These are phyloP conservation scores for Helicocarpus griseus DNA, from an alignment of 2,329 filamentous ascomycete species.

Conservation along the genomic window DNA sequence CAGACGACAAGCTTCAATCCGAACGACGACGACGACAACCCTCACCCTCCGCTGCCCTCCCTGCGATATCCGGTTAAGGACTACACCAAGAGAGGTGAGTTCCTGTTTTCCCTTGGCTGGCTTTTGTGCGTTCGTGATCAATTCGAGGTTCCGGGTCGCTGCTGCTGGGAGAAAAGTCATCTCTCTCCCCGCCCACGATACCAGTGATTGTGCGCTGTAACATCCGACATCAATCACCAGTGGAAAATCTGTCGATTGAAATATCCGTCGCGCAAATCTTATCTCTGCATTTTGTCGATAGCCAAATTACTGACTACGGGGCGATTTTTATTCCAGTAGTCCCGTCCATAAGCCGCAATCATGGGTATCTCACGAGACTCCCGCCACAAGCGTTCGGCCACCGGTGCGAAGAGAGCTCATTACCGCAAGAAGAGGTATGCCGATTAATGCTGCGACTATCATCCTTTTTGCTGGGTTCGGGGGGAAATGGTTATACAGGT, in stretches of 20 bases:
- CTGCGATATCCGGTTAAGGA: slow-evolving; percentile 36
- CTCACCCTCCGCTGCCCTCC: slow-evolving; percentile 20
- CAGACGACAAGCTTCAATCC: slow-evolving; percentile 29
- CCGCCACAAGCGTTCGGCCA: slow-evolving; percentile 98
- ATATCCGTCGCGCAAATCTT: neutral
- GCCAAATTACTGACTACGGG: neutral
- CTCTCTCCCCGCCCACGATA: neutral
- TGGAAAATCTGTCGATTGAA: neutral
- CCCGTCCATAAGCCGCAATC: slow-evolving; percentile 60
- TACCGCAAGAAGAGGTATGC: slow-evolving; percentile 59
- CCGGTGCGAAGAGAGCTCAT: slow-evolving; percentile 93
- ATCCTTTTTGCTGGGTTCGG: neutral
- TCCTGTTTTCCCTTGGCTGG: slow-evolving; percentile 12
- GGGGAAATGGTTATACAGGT: slow-evolving; percentile 40
- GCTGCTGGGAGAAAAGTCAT: neutral
- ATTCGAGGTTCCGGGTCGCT: slow-evolving; percentile 1
- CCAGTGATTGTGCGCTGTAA: neutral
- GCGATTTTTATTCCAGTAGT: slow-evolving; percentile 21
- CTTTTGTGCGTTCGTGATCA: neutral
- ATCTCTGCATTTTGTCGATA: neutral
- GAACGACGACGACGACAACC: slow-evolving; percentile 17
- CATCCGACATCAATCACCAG: neutral
- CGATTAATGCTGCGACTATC: neutral
- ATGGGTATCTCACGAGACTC: slow-evolving; percentile 99
- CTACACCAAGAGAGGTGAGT: slow-evolving; percentile 37